Evolutionary conservation across 495 filamentous ascomycete species (phyloP).

Genomic region (Penicillium riverlandense): DNA sequence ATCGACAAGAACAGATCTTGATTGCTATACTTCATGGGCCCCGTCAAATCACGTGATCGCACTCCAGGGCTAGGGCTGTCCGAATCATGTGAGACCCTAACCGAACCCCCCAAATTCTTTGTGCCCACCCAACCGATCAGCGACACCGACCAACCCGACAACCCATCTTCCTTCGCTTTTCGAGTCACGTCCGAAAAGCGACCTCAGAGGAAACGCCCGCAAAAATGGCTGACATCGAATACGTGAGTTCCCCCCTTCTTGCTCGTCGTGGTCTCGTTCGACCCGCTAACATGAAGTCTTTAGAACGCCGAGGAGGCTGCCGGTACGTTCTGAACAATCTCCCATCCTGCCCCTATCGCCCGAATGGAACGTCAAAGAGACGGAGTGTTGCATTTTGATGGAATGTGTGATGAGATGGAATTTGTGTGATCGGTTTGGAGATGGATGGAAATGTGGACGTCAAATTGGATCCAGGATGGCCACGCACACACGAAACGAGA

Average conservation of each 20-base stretch:
- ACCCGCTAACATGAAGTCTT: constrained; percentile 29
- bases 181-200: constrained; percentile 46
- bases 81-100: no score
- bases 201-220: constrained; percentile 46
- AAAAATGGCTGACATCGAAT: constrained; percentile 90
- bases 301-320: constrained; percentile 94
- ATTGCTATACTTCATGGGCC: no score
- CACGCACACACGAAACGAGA: constrained; percentile 13
- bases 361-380: neutral
- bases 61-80: constrained; percentile 24
- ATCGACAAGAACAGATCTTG: no score
- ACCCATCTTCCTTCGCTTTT: constrained; percentile 43
- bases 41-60: no score
- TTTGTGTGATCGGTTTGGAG: constrained; percentile 3
- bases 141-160: constrained; percentile 40
- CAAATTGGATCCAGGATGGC: constrained; percentile 14
- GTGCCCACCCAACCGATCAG: constrained; percentile 30
- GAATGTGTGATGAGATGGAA: constrained; percentile 1
- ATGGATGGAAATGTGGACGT: neutral
- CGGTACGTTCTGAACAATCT: constrained; percentile 48
- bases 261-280: constrained; percentile 1
- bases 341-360: constrained; percentile 4
- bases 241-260: constrained; percentile 56
- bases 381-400: constrained; percentile 3
- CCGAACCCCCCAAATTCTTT: constrained; percentile 23